Conservation (phyloP, 177 flowering plant species). For the Vitis hybrid region DNA sequence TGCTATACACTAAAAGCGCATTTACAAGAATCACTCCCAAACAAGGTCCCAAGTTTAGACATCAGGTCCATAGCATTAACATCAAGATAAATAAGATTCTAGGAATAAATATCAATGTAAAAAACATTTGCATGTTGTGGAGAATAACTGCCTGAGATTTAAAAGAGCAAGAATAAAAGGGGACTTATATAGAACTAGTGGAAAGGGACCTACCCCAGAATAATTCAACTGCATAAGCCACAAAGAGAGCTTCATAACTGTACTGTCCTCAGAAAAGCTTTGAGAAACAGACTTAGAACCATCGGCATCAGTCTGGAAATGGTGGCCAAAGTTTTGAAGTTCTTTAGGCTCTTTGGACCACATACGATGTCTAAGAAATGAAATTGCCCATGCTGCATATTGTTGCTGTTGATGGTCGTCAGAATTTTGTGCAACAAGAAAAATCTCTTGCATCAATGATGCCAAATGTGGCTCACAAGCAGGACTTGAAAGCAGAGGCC, state of each 20-base stretch:
- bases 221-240: constrained; percentile 66
- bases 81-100: background rate
- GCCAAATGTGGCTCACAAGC: constrained; percentile 50
- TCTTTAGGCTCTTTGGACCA: constrained; percentile 59
- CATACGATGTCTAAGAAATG: constrained; percentile 67
- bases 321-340: constrained; percentile 18
- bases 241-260: constrained; percentile 62
- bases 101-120: background rate
- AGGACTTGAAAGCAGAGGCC: constrained; percentile 63
- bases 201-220: constrained; percentile 40
- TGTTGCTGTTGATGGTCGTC: constrained; percentile 60
- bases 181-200: background rate
- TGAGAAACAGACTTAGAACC: constrained; percentile 41
- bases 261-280: constrained; percentile 59
- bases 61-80: background rate
- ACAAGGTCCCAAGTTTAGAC: too few relatives aligned
- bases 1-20: too few relatives aligned
- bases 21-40: too few relatives aligned
- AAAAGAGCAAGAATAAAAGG: too few relatives aligned
- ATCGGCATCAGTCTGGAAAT: constrained; percentile 16
- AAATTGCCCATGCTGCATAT: constrained; percentile 89
- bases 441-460: constrained; percentile 76
- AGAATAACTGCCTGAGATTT: too few relatives aligned
- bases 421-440: constrained; percentile 76
- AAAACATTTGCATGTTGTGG: background rate